Evolutionary conservation across 2,329 filamentous ascomycete genomes (phyloP), one percentile per base, ranked within the genome.

Genomic region (Cercospora berteroae): DNA sequence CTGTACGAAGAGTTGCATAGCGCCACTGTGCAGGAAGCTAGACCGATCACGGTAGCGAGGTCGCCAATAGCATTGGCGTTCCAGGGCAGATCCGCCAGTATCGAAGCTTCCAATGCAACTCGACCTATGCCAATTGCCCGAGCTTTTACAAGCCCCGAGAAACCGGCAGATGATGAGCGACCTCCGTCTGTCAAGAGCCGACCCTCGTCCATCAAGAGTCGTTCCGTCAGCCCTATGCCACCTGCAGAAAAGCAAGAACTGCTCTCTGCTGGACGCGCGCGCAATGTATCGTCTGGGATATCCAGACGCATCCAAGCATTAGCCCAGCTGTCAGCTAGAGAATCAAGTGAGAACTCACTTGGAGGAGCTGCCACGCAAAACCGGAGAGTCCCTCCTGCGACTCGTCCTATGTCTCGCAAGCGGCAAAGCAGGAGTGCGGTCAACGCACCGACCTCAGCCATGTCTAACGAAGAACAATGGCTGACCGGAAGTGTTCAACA

Each of bases 301-400:
- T 96, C 94, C 3, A 92, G 94, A 78, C 90, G 95, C 50, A 98
- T 98, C 78, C 96, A 97, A 79, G 93, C 94, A 6, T 83, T 99
- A 63, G 92, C 97, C 77, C 94, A 93, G 78, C 85, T 95, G 33
- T 72, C 70, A 3, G 70, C 68, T 39, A 66, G 69, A 58, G 75
- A 75, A 18, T 44, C 66, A 25, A 75, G 69, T 60, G 71, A 70
- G 13, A 64, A 59, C 7, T 64, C 68, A 13, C 58, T 63, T 20
- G 66, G 59, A 50, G 60, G 58, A 20, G 65, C 70, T 31, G 62
- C 68, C 6, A 69, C 68, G 29, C 44, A 18, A 10, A 66, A 67
- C 31, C 57, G 67, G 18, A 67, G 69, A 18, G 67, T 65, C 61
- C 67, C 68, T 27, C 68, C 70, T 12, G 52, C 67, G 12, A 64